Conservation (phyloP, 2,329 filamentous ascomycete genomes). For the Penicillium sp. region DNA sequence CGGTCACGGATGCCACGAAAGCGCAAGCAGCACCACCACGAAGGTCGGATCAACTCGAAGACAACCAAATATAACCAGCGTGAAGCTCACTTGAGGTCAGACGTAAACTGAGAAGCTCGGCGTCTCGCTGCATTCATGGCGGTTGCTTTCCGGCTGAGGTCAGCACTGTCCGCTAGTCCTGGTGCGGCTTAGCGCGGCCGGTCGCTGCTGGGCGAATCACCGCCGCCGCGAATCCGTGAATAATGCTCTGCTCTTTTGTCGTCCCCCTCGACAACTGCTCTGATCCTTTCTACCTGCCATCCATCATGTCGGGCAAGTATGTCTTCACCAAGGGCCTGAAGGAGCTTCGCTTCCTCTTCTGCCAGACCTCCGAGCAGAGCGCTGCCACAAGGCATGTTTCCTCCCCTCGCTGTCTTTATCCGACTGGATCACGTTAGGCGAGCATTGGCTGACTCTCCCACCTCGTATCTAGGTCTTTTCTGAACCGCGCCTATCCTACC, state of each 20-base stretch:
- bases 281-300: constrained; percentile 7
- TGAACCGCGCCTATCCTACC: constrained; percentile 86
- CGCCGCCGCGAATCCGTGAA: constrained; percentile 24
- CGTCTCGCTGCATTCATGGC: not conserved
- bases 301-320: constrained; percentile 84
- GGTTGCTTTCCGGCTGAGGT: constrained; percentile 26
- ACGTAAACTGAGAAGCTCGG: too few relatives aligned
- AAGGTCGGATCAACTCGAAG: too few relatives aligned
- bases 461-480: constrained; percentile 66
- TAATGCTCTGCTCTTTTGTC: constrained; percentile 15
- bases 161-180: constrained; percentile 22
- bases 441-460: not conserved
- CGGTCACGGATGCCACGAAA: constrained; percentile 9
- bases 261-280: constrained; percentile 2
- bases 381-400: constrained; percentile 73
- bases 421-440: too few relatives aligned
- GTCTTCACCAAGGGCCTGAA: constrained; percentile 83
- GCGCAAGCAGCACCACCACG: constrained; percentile 11
- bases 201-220: constrained; percentile 24
- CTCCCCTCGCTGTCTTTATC: not conserved
- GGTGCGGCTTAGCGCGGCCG: constrained; percentile 15
- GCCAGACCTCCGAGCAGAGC: constrained; percentile 89
- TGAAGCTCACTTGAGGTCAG: too few relatives aligned
- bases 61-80: too few relatives aligned
- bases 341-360: constrained; percentile 96